phyloP scores from a whole-genome alignment of 805 yeast species.

The Nakazawaea holstii region DNA sequence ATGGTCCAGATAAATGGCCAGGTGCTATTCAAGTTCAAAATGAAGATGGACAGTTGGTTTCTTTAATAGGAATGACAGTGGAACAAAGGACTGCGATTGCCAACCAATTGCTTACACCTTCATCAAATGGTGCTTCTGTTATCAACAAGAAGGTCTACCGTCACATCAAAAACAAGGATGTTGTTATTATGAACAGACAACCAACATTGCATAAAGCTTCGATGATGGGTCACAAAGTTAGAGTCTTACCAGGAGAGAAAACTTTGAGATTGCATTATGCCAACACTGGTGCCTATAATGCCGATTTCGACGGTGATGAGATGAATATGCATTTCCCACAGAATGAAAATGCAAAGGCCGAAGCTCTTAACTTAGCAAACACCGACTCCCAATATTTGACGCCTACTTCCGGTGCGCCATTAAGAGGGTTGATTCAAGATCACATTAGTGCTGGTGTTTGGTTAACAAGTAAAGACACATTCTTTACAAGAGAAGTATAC shows the following conservation, averaged over 20 bases:
- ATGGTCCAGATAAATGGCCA: conserved; percentile 98
- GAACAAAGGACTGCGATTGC: conserved; percentile 96
- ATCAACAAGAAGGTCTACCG: conserved; percentile 90
- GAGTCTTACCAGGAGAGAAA: conserved; percentile 96
- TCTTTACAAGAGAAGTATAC: conserved; percentile 85
- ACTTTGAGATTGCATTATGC: conserved; percentile 96
- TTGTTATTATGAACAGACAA: conserved; percentile 97
- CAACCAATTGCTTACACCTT: conserved; percentile 88
- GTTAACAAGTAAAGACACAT: conserved; percentile 90
- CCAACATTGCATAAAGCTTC: conserved; percentile 99
- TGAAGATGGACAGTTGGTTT: conserved; percentile 84
- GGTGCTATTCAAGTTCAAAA: conserved; percentile 96
- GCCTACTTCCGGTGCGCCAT: conserved; percentile 97
- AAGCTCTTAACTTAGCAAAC: conserved; percentile 90
- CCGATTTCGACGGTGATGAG: conserved; percentile 99
- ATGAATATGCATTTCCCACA: conserved; percentile 99
- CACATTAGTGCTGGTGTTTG: conserved; percentile 99
- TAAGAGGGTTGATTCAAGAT: conserved; percentile 98
- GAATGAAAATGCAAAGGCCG: conserved; percentile 94
- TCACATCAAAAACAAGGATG: conserved; percentile 91
- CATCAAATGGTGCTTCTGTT: conserved; percentile 50
- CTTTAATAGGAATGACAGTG: conserved; percentile 79
- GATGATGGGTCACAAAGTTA: conserved; percentile 98
- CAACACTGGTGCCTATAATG: conserved; percentile 97
- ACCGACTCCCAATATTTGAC: conserved; percentile 97